Base-by-base conservation (phyloP, 768 basidiomycete species). In the Boletus sp. region DNA sequence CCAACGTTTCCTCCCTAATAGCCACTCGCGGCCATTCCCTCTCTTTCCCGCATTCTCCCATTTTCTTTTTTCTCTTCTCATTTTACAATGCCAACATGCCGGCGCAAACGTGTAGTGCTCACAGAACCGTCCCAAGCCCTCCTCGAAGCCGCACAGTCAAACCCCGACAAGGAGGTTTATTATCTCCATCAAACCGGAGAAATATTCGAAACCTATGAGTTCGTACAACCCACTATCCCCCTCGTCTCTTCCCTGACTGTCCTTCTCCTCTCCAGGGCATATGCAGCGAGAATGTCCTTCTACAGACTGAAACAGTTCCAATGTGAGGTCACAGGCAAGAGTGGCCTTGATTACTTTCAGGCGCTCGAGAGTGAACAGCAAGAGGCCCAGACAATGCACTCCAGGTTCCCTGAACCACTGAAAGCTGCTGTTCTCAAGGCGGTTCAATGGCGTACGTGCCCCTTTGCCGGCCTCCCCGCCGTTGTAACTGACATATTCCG, bases 151-250 rank as follows among this genome's bases (percentile, higher is more conserved):
- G 77, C 78, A 65, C 79, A 83, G 70, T 72, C 81, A 40, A 82
- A 85, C 76, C 84, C 83, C 34, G 75, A 78, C 71, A 83, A 76
- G 67, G 84, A 86, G 61, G 94, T 98, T 71, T 98, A 85, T 76
- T 95, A 90, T 77, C 87, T 98, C 67, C 77, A 85, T 59, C 86
- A 93, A 72, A 98, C 96, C 4, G 96, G 95, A 67, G 96, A 98
- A 82, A 90, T 98, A 73, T 98, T 98, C 71, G 87, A 93, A 60
- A 86, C 86, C 68, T 98, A 97, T 69, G 94, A 97, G 95, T 97
- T 67, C 69, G 90, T 51, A 52, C 66, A 57, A 57, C 60, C 50
- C 49, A 32, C 43, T 58, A 55, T 59, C 45, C 63, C 59, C 63
- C 55, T 61, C 53, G 52, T 64, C 67, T 61, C 58, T 63, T 63